Evolutionary conservation across 2,329 filamentous ascomycete species (phyloP).

Genomic region (Cladosporium sp.): DNA sequence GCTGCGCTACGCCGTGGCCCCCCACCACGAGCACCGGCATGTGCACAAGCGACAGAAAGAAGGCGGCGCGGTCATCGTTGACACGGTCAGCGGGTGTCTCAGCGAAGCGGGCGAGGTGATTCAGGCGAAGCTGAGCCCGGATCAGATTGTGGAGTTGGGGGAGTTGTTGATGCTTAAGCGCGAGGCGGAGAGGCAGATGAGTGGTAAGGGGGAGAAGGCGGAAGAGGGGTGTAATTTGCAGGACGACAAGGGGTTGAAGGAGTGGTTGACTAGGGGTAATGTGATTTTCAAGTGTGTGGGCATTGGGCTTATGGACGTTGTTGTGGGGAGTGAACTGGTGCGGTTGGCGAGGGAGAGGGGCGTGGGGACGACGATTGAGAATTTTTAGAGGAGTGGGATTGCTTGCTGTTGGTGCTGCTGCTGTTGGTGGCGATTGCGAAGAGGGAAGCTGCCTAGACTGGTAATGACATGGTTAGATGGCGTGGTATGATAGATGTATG

Average conservation of each 20-base stretch:
- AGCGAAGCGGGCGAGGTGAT: conserved; percentile 85
- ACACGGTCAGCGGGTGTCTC: conserved; percentile 72
- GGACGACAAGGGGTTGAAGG: conserved; percentile 41
- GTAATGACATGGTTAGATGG: no score
- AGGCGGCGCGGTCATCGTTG: conserved; percentile 58
- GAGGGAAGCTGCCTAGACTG: no score
- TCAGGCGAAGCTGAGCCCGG: conserved; percentile 66
- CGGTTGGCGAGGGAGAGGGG: conserved; percentile 51
- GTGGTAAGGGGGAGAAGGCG: conserved; percentile 22
- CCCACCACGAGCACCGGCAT: conserved; percentile 51
- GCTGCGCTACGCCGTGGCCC: conserved; percentile 58
- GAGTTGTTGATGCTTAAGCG: conserved; percentile 67
- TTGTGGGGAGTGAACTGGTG: conserved; percentile 57
- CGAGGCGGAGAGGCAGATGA: conserved; percentile 41
- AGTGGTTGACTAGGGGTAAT: conserved; percentile 59
- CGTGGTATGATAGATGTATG: no score
- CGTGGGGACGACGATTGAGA: conserved; percentile 52
- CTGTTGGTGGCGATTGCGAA: background rate
- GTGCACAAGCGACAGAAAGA: conserved; percentile 61
- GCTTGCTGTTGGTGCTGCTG: background rate
- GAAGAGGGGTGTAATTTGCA: conserved; percentile 29
- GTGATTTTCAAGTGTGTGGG: conserved; percentile 69
- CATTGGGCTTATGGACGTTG: conserved; percentile 64
- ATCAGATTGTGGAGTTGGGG: conserved; percentile 80
- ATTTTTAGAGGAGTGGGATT: conserved; percentile 32